phyloP scores from a whole-genome alignment of 2,329 filamentous ascomycete genomes.

The Aspergillus fischeri region DNA sequence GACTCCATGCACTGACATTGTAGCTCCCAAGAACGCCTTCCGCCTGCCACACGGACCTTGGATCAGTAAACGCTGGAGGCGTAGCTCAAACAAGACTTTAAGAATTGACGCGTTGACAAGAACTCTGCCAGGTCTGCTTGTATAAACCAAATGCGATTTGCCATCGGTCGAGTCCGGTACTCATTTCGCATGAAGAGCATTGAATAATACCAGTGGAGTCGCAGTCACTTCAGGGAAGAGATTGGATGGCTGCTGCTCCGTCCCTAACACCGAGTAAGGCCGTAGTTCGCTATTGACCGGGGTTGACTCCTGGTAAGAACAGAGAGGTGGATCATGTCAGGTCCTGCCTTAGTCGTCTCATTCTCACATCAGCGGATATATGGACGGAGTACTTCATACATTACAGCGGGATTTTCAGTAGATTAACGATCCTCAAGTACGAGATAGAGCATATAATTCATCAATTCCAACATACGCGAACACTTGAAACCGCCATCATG shows the following conservation, averaged over 20 bases:
- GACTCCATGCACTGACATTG: not conserved
- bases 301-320: not conserved
- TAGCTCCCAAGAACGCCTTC: not conserved
- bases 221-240: not conserved
- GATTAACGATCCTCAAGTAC: not conserved
- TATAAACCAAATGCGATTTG: not conserved
- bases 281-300: not conserved
- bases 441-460: not conserved
- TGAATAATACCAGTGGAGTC: not conserved
- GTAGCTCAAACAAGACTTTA: not conserved
- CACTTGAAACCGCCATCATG: constrained; percentile 13
- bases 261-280: not conserved
- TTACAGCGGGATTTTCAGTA: not conserved
- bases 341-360: not conserved
- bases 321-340: no score
- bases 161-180: no score
- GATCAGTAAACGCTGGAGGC: constrained; percentile 1
- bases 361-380: not conserved
- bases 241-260: not conserved
- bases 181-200: not conserved
- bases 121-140: not conserved
- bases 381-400: not conserved
- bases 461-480: not conserved
- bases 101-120: not conserved
- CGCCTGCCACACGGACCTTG: constrained; percentile 8